Percentiles rank a stretch among this genome's conserved stretches.
phyloP scores from a whole-genome alignment of 345 rosid species.

The Populus simonii region DNA sequence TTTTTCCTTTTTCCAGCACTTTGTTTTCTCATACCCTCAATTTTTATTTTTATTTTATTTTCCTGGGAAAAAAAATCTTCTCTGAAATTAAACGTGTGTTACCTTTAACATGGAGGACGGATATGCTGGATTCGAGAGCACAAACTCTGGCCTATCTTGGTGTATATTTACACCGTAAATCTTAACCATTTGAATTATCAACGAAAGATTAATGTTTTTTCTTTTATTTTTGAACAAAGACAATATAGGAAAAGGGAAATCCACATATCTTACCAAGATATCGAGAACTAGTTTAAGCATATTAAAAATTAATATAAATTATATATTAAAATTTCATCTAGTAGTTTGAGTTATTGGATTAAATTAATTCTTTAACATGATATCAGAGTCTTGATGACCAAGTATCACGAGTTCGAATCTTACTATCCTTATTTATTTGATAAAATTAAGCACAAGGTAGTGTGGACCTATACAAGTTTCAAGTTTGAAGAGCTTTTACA shows the following conservation, averaged over 20 bases:
- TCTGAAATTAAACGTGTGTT: background rate
- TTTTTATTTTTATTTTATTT: background rate
- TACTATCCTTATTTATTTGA: too few relatives aligned
- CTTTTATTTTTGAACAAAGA: too few relatives aligned
- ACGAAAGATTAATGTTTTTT: background rate
- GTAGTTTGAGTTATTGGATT: too few relatives aligned
- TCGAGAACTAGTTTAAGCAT: too few relatives aligned
- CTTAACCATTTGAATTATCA: background rate
- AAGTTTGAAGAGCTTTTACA: rapidly evolving
- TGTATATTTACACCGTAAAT: background rate
- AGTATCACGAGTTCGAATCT: rapidly evolving
- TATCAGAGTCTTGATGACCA: too few relatives aligned
- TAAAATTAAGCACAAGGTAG: too few relatives aligned
- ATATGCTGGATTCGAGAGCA: background rate
- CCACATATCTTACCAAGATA: too few relatives aligned
- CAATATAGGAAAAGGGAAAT: too few relatives aligned
- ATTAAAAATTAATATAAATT: too few relatives aligned
- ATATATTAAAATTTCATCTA: rapidly evolving
- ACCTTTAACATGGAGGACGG: background rate
- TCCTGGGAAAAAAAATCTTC: too few relatives aligned
- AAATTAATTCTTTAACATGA: rapidly evolving
- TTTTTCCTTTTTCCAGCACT: background rate
- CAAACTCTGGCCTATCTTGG: too few relatives aligned
- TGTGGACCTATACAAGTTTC: rapidly evolving
- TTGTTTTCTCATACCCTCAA: background rate